Conservation (phyloP, 73 alveolate species). For the Uronychia binucleata region DNA sequence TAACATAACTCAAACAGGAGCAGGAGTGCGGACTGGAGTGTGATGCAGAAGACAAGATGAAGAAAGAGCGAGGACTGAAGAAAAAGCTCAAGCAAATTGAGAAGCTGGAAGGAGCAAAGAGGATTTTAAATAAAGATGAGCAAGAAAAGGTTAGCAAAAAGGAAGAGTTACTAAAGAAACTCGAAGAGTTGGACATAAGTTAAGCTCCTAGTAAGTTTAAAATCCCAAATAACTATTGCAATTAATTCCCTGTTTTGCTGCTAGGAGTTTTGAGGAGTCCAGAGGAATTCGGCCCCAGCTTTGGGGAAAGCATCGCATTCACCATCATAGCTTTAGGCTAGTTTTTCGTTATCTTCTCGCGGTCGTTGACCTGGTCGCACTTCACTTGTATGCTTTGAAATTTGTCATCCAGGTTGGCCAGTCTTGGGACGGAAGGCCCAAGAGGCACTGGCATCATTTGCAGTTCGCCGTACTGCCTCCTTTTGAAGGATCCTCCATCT, state of each 20-base stretch:
- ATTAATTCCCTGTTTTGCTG: no score
- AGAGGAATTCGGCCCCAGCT: background rate
- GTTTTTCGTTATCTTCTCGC: background rate
- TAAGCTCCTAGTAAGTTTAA: constrained; percentile 9
- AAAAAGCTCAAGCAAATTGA: constrained; percentile 32
- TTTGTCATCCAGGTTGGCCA: no score
- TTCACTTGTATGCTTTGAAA: no score
- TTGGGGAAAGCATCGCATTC: background rate
- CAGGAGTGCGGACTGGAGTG: no score
- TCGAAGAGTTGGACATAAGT: constrained; percentile 3
- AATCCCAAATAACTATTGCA: background rate
- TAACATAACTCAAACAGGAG: no score
- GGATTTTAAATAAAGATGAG: constrained; percentile 17
- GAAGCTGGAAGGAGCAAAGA: background rate
- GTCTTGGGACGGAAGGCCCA: no score
- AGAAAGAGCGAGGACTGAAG: constrained; percentile 2
- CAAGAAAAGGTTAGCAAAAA: constrained; percentile 11
- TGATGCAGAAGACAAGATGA: constrained; percentile 15
- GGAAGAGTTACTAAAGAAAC: constrained; percentile 4
- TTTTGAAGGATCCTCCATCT: no score
- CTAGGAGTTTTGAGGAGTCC: no score
- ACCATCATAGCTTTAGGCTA: background rate
- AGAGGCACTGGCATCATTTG: no score
- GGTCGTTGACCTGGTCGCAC: background rate
- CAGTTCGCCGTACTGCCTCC: no score